Evolutionary conservation across 257 asterid genomes (phyloP), one percentile per base, ranked within the genome.

Genomic region (Cruciata laevipes): DNA sequence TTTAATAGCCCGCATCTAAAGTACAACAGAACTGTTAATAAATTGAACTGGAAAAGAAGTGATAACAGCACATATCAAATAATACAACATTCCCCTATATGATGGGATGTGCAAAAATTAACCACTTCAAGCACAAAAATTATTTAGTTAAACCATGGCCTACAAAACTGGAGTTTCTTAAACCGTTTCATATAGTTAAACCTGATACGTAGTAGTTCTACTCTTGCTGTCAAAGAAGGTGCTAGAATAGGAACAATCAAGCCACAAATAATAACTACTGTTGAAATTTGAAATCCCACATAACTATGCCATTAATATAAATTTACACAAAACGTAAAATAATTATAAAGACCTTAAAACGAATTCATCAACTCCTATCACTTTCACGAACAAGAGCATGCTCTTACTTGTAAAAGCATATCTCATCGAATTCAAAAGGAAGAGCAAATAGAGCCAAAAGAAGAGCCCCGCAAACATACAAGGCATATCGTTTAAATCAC

Each of bases 1-100:
- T 82, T 94, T 88, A 79, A 90, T 94, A 65, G 99, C 99, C 76
- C 95, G 83, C 99, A 90, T 94, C 99, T 94, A 78, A 81, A 61
- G 74, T 60, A 77, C 74, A 81, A 71, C 42, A 35, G 81, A 76
- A 68, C 71, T 56, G 67, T 21, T 3, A 49, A 66, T 49, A 3
- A 32, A 16, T 33, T 47, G 24, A 65, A 51, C 17, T 17, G 5
- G 1, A 8, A 56, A 23, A 20, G 6, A 47, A 17, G 27, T 32
- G 3, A 58, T 5, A 51, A 38, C 6, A 57, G 59, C 16, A 57
- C 55, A 57, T 57, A 31, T 20, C 17, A 33, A n/a, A 58, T 14
- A 0, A 38, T 37, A 37, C 21, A 21, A 52, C 8, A 33, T 58
- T 69, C 37, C 24, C 30, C 18, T 66, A 51, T 21, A 17, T 7